These are phyloP conservation scores for Aspergillus bridgeri DNA, from an alignment of 495 filamentous ascomycete species.

Conservation along the genomic window DNA sequence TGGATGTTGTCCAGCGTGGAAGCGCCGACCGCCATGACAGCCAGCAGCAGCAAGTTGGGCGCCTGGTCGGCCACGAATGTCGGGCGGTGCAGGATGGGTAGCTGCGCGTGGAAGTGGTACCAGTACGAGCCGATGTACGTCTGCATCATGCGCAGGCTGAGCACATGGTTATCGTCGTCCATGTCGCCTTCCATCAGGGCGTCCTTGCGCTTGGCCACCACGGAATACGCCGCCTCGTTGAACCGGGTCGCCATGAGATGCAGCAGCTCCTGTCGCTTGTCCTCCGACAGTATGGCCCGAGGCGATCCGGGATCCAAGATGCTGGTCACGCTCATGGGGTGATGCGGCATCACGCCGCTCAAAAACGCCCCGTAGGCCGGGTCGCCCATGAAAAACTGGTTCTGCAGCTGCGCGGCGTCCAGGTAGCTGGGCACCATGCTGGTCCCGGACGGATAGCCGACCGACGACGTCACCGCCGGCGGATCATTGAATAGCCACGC, in stretches of 20 bases:
- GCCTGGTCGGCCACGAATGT: slow-evolving; percentile 88
- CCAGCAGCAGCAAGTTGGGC: slow-evolving; percentile 79
- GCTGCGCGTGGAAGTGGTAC: slow-evolving; percentile 89
- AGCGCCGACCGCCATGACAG: slow-evolving; percentile 92
- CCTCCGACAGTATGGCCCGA: slow-evolving; percentile 78
- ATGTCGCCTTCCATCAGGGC: slow-evolving; percentile 74
- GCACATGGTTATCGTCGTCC: slow-evolving; percentile 67
- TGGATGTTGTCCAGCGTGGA: slow-evolving; percentile 81
- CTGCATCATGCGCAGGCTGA: slow-evolving; percentile 93
- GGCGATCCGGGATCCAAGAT: slow-evolving; percentile 80
- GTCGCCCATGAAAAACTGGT: slow-evolving; percentile 42
- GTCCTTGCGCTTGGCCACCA: slow-evolving; percentile 71
- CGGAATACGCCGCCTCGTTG: slow-evolving; percentile 74
- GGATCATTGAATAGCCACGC: slow-evolving; percentile 83
- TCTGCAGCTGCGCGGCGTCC: slow-evolving; percentile 40
- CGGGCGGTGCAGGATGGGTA: slow-evolving; percentile 91
- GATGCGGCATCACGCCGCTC: slow-evolving; percentile 47
- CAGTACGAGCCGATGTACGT: slow-evolving; percentile 91
- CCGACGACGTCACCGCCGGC: slow-evolving; percentile 26
- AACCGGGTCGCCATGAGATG: slow-evolving; percentile 81
- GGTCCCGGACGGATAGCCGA: slow-evolving; percentile 25
- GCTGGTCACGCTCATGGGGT: slow-evolving; percentile 87
- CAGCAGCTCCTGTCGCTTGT: slow-evolving; percentile 80
- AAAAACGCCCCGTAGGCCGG: slow-evolving; percentile 35
- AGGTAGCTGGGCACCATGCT: slow-evolving; percentile 49